Evolutionary conservation across 371 early-diverging fungal species (phyloP).

Genomic region (Blyttiomyces sp.): DNA sequence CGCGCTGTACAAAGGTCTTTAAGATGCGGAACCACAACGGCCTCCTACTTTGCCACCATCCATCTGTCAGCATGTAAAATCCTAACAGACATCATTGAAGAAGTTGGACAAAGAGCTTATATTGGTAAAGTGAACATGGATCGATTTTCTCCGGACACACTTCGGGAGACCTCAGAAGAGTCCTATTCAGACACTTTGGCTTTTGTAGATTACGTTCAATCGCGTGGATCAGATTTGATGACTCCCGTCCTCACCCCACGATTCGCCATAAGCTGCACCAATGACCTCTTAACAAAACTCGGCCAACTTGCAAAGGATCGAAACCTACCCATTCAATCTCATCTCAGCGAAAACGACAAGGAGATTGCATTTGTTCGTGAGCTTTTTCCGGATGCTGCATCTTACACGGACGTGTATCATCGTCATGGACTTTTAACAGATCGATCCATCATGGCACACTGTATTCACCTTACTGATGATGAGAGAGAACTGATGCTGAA

Average conservation of each 20-base stretch:
- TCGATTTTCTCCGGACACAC: slow-evolving; percentile 72
- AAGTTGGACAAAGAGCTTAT: slow-evolving; percentile 82
- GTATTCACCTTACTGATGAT: slow-evolving; percentile 74
- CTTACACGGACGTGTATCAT: slow-evolving; percentile 78
- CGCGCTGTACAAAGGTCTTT: slow-evolving; percentile 66
- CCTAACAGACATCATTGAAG: slow-evolving; percentile 65
- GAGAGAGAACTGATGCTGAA: slow-evolving; percentile 64
- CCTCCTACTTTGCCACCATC: slow-evolving; percentile 88
- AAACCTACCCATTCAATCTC: slow-evolving; percentile 51
- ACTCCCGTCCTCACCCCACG: slow-evolving; percentile 86
- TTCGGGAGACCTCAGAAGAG: slow-evolving; percentile 64
- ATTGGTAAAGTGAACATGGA: slow-evolving; percentile 96
- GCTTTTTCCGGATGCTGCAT: slow-evolving; percentile 64
- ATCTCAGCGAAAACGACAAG: slow-evolving; percentile 75
- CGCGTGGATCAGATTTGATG: slow-evolving; percentile 39
- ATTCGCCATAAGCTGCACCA: slow-evolving; percentile 80
- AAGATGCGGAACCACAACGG: slow-evolving; percentile 71
- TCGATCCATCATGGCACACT: slow-evolving; percentile 86
- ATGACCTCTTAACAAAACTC: slow-evolving; percentile 62
- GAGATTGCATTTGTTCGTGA: slow-evolving; percentile 70
- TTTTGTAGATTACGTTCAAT: slow-evolving; percentile 21
- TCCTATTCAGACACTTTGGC: slow-evolving; percentile 55
- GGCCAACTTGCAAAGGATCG: slow-evolving; percentile 57
- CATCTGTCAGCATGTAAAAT: slow-evolving; percentile 69
- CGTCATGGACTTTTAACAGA: slow-evolving; percentile 62